A percentile compares a stretch with the other conserved stretches of the same genome.
These are phyloP conservation scores for Kuraishia ogatae DNA, from an alignment of 805 yeast genomes.

Conservation along the genomic window DNA sequence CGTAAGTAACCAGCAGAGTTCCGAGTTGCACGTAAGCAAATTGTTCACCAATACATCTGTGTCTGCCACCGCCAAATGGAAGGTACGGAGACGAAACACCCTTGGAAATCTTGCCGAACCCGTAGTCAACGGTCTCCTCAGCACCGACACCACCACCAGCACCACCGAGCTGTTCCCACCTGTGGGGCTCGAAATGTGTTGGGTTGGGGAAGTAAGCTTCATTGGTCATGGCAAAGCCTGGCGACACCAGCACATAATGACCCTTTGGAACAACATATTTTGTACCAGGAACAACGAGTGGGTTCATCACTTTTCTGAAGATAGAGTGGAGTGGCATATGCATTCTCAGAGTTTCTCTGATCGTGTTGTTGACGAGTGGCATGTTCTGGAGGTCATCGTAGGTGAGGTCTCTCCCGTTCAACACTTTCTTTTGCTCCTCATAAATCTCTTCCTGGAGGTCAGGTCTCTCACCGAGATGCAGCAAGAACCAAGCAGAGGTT, in stretches of 20 bases:
- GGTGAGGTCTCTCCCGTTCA: slow-evolving; percentile 55
- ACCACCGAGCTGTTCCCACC: slow-evolving; percentile 54
- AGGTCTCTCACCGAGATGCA: slow-evolving; percentile 85
- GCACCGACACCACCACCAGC: slow-evolving; percentile 17
- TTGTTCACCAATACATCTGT: slow-evolving; percentile 98
- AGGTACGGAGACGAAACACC: slow-evolving; percentile 94
- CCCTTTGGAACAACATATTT: slow-evolving; percentile 78
- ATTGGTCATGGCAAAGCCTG: slow-evolving; percentile 80
- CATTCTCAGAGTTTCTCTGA: slow-evolving; percentile 90
- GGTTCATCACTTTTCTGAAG: slow-evolving; percentile 80
- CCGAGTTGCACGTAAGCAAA: slow-evolving; percentile 94
- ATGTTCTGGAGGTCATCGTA: slow-evolving; percentile 79
- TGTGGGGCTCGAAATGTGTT: slow-evolving; percentile 64
- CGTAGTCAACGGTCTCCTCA: slow-evolving; percentile 69
- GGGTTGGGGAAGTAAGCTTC: slow-evolving; percentile 78
- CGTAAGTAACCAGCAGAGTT: slow-evolving; percentile 64
- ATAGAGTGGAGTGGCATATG: slow-evolving; percentile 96
- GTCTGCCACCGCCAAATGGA: slow-evolving; percentile 99
- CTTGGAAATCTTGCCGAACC: slow-evolving; percentile 93
- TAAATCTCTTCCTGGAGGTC: slow-evolving; percentile 76
- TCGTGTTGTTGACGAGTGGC: slow-evolving; percentile 73
- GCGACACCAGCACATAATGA: slow-evolving; percentile 84
- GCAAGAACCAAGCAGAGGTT: slow-evolving; percentile 89
- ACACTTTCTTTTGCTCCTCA: slow-evolving; percentile 60
- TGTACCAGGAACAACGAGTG: slow-evolving; percentile 74